Evolutionary conservation across 352 stramenopile species (phyloP).

Genomic region (Globisporangium ultimum): DNA sequence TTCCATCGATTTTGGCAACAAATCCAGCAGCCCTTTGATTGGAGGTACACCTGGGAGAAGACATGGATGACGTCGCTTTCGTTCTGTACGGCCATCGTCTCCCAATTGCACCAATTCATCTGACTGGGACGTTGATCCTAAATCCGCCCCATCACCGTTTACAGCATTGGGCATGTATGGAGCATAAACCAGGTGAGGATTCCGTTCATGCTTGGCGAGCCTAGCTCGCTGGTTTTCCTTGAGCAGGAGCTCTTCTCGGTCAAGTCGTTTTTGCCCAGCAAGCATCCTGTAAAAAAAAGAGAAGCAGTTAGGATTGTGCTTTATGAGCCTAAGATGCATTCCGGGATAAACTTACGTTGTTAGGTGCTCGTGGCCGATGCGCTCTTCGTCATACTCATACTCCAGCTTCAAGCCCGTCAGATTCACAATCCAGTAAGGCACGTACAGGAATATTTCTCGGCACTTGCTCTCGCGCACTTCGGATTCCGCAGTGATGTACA

Average conservation of each 20-base stretch:
- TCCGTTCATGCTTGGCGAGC: conserved; percentile 28
- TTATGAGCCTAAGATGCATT: neutral
- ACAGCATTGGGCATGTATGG: neutral
- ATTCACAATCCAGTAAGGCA: conserved; percentile 89
- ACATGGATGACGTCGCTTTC: conserved; percentile 56
- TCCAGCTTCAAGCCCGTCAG: conserved; percentile 80
- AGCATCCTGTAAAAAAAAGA: conserved; percentile 34
- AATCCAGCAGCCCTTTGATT: conserved; percentile 77
- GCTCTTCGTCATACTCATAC: conserved; percentile 81
- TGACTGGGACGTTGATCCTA: neutral
- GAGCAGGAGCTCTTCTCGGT: conserved; percentile 72
- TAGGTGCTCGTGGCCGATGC: conserved; percentile 57
- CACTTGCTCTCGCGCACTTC: conserved; percentile 49
- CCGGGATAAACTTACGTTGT: conserved; percentile 41
- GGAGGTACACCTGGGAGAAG: conserved; percentile 77
- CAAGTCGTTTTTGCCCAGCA: conserved; percentile 70
- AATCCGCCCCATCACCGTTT: conserved; percentile 2
- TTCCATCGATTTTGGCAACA: conserved; percentile 74
- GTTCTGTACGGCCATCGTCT: conserved; percentile 21
- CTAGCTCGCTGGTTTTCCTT: conserved; percentile 57
- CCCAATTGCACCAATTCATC: neutral
- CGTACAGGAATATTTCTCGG: conserved; percentile 75
- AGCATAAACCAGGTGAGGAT: conserved; percentile 58
- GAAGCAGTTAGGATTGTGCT: conserved; percentile 8
- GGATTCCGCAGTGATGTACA: conserved; percentile 72